Conservation (phyloP, 1,284 basidiomycete species). For the Athelia sp. region DNA sequence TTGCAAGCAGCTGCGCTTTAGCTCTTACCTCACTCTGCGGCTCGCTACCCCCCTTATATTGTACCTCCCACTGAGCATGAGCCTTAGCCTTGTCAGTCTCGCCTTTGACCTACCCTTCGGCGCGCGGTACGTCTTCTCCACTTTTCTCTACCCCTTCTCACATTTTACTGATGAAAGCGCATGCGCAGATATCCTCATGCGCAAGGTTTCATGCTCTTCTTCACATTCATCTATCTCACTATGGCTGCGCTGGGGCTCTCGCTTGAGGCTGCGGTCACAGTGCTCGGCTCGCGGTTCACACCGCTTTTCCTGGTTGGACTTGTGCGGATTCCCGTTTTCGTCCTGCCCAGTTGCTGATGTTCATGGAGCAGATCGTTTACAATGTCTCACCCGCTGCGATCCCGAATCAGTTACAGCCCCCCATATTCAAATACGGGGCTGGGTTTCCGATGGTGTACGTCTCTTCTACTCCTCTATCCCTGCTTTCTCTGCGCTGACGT, state of each 20-base stretch:
- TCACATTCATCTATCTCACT: slow-evolving; percentile 29
- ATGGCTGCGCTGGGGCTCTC: slow-evolving; percentile 32
- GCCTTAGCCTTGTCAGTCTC: slow-evolving; percentile 39
- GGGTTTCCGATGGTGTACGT: slow-evolving; percentile 43
- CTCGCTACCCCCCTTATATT: slow-evolving; percentile 30
- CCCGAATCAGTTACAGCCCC: slow-evolving; percentile 39
- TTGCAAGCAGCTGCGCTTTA: slow-evolving; percentile 33
- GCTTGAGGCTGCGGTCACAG: slow-evolving; percentile 33
- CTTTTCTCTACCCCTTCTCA: neutral
- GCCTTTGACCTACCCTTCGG: slow-evolving; percentile 36
- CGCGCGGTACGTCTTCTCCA: slow-evolving; percentile 7
- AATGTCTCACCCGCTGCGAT: slow-evolving; percentile 38
- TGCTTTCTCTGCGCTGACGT: neutral
- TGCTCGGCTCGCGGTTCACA: slow-evolving; percentile 24
- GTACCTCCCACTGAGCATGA: slow-evolving; percentile 36
- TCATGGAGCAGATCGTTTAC: slow-evolving; percentile 29
- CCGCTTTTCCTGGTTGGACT: slow-evolving; percentile 28
- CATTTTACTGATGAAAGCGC: slow-evolving; percentile 3
- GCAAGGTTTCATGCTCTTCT: slow-evolving; percentile 40
- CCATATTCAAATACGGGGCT: slow-evolving; percentile 33
- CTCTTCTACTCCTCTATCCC: neutral
- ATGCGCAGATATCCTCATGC: slow-evolving; percentile 28
- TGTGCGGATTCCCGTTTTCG: slow-evolving; percentile 9
- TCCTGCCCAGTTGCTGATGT: no score
- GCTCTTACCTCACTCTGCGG: slow-evolving; percentile 33